These are phyloP conservation scores for Haplosporangium gracile DNA, from an alignment of 192 early-diverging fungal species.

Conservation along the genomic window DNA sequence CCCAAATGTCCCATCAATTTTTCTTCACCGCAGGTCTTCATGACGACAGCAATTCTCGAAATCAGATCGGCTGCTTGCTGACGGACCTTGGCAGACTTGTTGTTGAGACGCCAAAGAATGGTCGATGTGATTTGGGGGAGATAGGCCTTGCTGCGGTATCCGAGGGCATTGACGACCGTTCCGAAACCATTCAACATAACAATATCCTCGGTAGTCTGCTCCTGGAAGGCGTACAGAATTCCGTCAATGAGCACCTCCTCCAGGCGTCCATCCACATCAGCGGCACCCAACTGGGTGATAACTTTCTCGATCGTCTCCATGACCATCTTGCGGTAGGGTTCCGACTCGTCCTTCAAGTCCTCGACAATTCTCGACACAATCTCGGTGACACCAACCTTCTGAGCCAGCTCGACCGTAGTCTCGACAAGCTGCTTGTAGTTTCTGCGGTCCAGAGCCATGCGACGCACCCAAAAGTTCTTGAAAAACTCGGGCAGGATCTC, in stretches of 20 bases:
- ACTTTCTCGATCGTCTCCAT: constrained; percentile 97
- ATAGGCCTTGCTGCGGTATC: constrained; percentile 91
- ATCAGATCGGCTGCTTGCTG: constrained; percentile 99
- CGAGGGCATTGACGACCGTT: constrained; percentile 92
- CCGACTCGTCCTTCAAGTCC: constrained; percentile 95
- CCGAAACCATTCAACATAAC: constrained; percentile 97
- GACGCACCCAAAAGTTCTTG: constrained; percentile 96
- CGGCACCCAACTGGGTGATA: constrained; percentile 79
- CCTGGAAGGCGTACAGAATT: constrained; percentile 98
- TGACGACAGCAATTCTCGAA: constrained; percentile 92
- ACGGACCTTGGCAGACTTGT: constrained; percentile 94
- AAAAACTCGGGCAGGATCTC: constrained; percentile 97
- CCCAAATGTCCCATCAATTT: constrained; percentile 94
- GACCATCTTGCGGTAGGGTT: constrained; percentile 95
- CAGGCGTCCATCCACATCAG: constrained; percentile 92
- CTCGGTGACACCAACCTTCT: constrained; percentile 93
- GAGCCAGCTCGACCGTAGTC: constrained; percentile 95
- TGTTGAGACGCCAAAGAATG: constrained; percentile 97
- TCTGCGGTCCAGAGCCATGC: constrained; percentile 96
- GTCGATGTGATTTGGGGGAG: constrained; percentile 94
- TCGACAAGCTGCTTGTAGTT: constrained; percentile 95
- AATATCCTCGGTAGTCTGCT: constrained; percentile 94
- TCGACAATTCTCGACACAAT: constrained; percentile 90
- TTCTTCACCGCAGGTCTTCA: constrained; percentile 96
- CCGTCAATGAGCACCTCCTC: constrained; percentile 98